These are phyloP conservation scores for Naganishia vishniacii DNA, from an alignment of 768 basidiomycete species.

Conservation along the genomic window DNA sequence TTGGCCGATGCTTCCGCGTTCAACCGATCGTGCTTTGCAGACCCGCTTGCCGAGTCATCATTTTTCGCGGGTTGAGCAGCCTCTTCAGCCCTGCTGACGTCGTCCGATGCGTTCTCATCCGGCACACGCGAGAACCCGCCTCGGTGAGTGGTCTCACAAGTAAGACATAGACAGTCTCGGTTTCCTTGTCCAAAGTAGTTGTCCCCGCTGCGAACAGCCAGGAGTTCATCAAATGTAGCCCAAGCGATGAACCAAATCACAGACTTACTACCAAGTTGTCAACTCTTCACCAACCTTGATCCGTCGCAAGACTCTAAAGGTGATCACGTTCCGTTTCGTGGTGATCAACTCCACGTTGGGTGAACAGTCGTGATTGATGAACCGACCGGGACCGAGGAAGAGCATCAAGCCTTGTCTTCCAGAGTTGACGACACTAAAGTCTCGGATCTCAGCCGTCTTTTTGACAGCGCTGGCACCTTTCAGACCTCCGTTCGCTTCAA, in stretches of 20 bases:
- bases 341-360: conserved; percentile 45
- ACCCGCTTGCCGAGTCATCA: neutral
- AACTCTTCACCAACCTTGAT: conserved; percentile 45
- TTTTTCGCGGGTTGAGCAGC: neutral
- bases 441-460: conserved; percentile 27
- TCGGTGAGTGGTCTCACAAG: conserved; percentile 17
- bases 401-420: conserved; percentile 37
- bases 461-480: neutral
- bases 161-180: conserved; percentile 21
- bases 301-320: conserved; percentile 38
- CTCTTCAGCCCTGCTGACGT: neutral
- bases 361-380: conserved; percentile 47
- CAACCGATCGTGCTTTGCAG: neutral
- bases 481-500: neutral
- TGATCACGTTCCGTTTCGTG: conserved; percentile 36
- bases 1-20: neutral
- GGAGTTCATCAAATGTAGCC: conserved; percentile 5
- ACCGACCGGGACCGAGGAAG: conserved; percentile 46
- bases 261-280: conserved; percentile 39
- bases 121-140: conserved; percentile 4
- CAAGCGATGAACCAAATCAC: no score
- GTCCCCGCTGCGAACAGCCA: neutral
- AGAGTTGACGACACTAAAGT: conserved; percentile 46
- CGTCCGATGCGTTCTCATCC: neutral
- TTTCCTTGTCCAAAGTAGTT: conserved; percentile 20